Percentiles rank a stretch among this genome's conserved stretches.
phyloP scores from a whole-genome alignment of 805 yeast species.

The Diddensiella caesifluorescens region DNA sequence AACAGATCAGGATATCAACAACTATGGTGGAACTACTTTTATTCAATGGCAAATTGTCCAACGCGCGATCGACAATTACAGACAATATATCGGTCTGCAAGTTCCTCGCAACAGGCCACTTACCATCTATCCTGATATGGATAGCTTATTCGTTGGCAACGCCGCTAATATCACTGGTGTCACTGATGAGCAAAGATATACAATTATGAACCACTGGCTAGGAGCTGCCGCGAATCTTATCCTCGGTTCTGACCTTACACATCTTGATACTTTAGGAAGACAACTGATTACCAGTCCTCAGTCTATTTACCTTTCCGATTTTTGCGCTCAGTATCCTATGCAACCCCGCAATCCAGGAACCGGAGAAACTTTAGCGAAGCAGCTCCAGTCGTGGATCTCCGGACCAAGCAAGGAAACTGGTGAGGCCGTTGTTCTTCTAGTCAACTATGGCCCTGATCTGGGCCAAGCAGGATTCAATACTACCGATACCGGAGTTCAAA shows the following conservation, averaged over 20 bases:
- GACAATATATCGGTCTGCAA: conserved; percentile 10
- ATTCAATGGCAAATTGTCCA: conserved; percentile 11
- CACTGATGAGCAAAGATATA: conserved; percentile 8
- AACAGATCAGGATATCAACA: conserved; percentile 14
- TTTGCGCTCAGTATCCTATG: conserved; percentile 12
- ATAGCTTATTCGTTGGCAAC: conserved; percentile 11
- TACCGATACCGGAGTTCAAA: conserved; percentile 6
- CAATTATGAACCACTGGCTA: conserved; percentile 13
- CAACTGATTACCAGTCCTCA: conserved; percentile 9
- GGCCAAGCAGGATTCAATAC: conserved; percentile 12
- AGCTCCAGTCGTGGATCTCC: conserved; percentile 13
- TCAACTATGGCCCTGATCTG: conserved; percentile 13
- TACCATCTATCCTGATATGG: conserved; percentile 15
- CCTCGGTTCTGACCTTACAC: conserved; percentile 8
- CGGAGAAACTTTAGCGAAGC: conserved; percentile 10
- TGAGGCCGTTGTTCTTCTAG: conserved; percentile 9
- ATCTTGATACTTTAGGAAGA: conserved; percentile 9
- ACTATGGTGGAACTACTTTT: conserved; percentile 9
- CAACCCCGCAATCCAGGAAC: conserved; percentile 15
- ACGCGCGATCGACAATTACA: conserved; percentile 12
- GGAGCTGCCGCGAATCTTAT: conserved; percentile 15
- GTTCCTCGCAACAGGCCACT: conserved; percentile 5
- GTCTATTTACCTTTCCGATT: conserved; percentile 7
- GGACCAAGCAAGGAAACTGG: conserved; percentile 7
- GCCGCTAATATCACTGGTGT: conserved; percentile 9